Percentiles rank a stretch among this genome's conserved stretches.
Conservation (phyloP, 2,329 filamentous ascomycete genomes). For the Fusarium keratoplasticum region DNA sequence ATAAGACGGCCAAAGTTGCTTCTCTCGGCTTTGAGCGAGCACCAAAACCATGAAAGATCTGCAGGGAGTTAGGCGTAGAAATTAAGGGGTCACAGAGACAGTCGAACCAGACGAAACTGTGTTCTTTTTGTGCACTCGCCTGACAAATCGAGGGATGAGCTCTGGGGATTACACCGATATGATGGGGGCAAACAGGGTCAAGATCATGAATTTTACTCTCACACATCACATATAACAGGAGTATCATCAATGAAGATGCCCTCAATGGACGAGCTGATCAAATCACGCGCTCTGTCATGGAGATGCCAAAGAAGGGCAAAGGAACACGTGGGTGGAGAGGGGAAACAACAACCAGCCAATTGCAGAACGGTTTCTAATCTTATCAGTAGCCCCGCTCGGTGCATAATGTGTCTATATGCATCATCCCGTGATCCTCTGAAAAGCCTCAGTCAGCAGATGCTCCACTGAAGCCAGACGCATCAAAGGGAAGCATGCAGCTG, state of each 20-base stretch:
- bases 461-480: background rate
- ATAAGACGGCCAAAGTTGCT: background rate
- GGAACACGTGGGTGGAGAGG: background rate
- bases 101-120: background rate
- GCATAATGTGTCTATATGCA: background rate
- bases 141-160: background rate
- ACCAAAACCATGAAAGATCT: background rate
- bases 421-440: background rate
- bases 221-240: background rate
- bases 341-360: background rate
- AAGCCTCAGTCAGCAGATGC: background rate
- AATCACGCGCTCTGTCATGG: background rate
- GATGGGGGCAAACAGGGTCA: background rate
- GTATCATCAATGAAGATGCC: background rate
- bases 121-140: background rate
- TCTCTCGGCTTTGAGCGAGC: background rate
- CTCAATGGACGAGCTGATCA: background rate
- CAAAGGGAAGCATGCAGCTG: conserved; percentile 11
- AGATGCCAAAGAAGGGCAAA: background rate
- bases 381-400: background rate
- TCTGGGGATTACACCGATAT: background rate
- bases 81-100: background rate
- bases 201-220: background rate
- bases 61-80: background rate
- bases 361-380: background rate